Conservation (phyloP, 257 asterid genomes). For the Haberlea rhodopensis region DNA sequence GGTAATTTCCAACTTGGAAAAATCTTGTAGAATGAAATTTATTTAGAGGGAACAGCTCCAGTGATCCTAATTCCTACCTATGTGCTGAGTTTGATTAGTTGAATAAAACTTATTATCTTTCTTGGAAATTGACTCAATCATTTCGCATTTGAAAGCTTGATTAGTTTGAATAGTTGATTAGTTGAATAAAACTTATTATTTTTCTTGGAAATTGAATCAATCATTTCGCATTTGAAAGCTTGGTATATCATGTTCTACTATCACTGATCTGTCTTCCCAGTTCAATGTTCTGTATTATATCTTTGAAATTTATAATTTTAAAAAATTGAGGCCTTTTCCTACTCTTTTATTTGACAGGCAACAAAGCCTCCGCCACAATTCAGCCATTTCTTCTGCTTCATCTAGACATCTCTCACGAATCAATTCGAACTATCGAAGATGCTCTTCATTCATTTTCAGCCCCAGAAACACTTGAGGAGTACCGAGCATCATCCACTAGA, state of each 20-base stretch:
- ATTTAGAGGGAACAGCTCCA: neutral
- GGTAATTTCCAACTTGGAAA: too few species aligned
- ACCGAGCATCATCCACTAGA: conserved; percentile 62
- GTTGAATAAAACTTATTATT: neutral
- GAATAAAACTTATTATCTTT: neutral
- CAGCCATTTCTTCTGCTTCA: conserved; percentile 86
- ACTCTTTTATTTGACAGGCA: conserved; percentile 52
- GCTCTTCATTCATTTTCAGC: conserved; percentile 74
- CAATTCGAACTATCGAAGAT: conserved; percentile 67
- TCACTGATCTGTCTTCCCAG: neutral
- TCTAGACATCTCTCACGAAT: conserved; percentile 76
- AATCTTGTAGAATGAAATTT: neutral
- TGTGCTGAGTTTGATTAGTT: neutral
- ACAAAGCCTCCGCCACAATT: conserved; percentile 73
- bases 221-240: neutral
- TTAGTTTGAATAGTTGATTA: too few species aligned
- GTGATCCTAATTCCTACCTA: neutral
- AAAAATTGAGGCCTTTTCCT: neutral
- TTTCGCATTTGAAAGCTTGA: neutral
- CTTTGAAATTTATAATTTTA: too few species aligned
- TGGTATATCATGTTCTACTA: too few species aligned
- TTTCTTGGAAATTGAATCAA: neutral
- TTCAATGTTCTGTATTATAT: too few species aligned
- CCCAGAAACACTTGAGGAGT: conserved; percentile 81
- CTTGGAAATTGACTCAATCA: neutral